Evolutionary conservation across 2,329 filamentous ascomycete genomes (phyloP).

Genomic region (Colletotrichum sp.): DNA sequence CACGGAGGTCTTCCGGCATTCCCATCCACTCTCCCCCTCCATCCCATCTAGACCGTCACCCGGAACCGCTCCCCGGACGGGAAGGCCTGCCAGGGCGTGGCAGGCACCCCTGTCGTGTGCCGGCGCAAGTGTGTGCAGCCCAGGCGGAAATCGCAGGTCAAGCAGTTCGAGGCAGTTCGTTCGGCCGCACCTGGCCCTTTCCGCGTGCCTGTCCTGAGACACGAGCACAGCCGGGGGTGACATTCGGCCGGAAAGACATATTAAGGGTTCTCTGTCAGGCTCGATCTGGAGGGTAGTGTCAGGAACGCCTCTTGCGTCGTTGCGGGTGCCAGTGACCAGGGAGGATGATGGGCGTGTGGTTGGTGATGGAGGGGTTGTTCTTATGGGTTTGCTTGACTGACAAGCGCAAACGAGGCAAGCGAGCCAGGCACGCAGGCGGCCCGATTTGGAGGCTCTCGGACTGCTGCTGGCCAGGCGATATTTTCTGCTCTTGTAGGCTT

Average conservation of each 20-base stretch:
- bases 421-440: not conserved
- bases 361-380: not conserved
- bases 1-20: not conserved
- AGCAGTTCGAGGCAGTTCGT: not conserved
- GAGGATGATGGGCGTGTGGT: not conserved
- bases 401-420: not conserved
- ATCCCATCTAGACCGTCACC: not conserved
- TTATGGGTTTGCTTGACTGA: not conserved
- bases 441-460: not conserved
- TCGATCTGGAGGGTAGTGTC: not conserved
- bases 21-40: not conserved
- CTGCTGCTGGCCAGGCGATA: not conserved
- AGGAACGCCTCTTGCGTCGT: conserved; percentile 18
- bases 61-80: conserved; percentile 13
- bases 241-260: not conserved
- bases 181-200: not conserved
- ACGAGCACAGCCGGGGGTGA: not conserved
- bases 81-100: conserved; percentile 13
- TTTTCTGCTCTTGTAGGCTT: not conserved
- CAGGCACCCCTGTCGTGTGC: not conserved
- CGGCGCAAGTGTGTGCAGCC: not conserved
- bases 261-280: not conserved
- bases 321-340: not conserved
- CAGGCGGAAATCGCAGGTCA: not conserved
- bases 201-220: not conserved